Conservation (phyloP, 345 rosid genomes). For the Camelina neglecta region DNA sequence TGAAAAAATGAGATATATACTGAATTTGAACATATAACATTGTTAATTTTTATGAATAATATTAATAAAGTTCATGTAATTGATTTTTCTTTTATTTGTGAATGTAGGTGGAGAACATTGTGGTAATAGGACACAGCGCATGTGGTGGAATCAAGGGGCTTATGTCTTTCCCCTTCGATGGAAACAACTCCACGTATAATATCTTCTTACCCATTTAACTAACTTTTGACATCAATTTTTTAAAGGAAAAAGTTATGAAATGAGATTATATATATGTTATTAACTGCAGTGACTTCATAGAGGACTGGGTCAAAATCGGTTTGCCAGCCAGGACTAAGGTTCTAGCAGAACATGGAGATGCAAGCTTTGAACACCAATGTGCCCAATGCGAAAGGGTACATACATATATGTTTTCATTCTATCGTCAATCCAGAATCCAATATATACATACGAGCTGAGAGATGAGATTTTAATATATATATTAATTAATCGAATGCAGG, state of each 20-base stretch:
- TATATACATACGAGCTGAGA: neutral
- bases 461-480: neutral
- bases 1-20: neutral
- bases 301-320: constrained; percentile 89
- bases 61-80: neutral
- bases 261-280: neutral
- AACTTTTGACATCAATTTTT: neutral
- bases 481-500: constrained; percentile 54
- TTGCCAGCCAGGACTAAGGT: constrained; percentile 82
- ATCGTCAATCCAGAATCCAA: constrained; percentile 53
- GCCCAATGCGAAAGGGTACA: constrained; percentile 78
- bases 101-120: constrained; percentile 74
- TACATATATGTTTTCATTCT: constrained; percentile 3
- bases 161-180: constrained; percentile 83
- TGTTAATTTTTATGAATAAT: neutral
- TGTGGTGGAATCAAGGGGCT: constrained; percentile 99
- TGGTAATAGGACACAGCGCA: constrained; percentile 93
- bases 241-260: neutral
- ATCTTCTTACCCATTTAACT: neutral
- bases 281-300: constrained; percentile 82
- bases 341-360: constrained; percentile 46
- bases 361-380: constrained; percentile 57
- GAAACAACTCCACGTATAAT: constrained; percentile 46
- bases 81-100: neutral
- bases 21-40: neutral